Base-by-base conservation (phyloP, 2,329 filamentous ascomycete genomes). In the Saccharata proteae region DNA sequence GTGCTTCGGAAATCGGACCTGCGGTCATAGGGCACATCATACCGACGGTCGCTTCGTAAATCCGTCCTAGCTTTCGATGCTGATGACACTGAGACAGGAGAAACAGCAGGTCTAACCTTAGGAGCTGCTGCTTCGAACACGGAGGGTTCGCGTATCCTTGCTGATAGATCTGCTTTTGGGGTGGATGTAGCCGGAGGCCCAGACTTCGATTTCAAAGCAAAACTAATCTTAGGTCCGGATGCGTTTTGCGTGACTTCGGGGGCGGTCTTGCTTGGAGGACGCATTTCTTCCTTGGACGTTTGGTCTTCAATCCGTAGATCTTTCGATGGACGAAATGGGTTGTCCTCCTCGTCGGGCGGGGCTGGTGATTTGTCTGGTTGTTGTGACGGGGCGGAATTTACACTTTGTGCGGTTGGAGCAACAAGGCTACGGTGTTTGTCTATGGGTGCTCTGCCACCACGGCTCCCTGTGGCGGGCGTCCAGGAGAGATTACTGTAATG, bases 161-260 rank as follows among this genome's bases (percentile, higher is more conserved):
- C 38, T 10, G 60, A 57, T 31, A 70, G 43, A 37, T 67, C 67
- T 23, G 61, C 48, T 24, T 69, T 65, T 16, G 62, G 56, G 39
- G 67, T 67, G 27, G 61, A 59, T 35, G 65, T 62, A 38, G 68
- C 61, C 16, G 62, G 58, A 13, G 76, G 65, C 3, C 68, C 64
- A 8, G 65, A 68, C 24, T 79, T 71, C 7, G 77, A 71, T 52
- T 94, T 94, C 55, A 96, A 84, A 2, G 85, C 84, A 53, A 96
- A 96, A 52, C 84, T 92, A 48, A 94, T 92, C 57, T 88, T 90
- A 26, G 74, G 74, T 3, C 62, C 61, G 36, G 64, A 61, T 48
- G 64, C 52, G 37, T 57, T 48, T 37, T 69, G 63, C n/a, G 70
- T 63, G 4, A 70, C 66, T 2, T 65, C 61, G 13, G 69, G 63